A percentile compares a stretch with the other conserved stretches of the same genome.
Evolutionary conservation across 2,329 filamentous ascomycete species (phyloP).

Genomic region (Monilinia polystroma): DNA sequence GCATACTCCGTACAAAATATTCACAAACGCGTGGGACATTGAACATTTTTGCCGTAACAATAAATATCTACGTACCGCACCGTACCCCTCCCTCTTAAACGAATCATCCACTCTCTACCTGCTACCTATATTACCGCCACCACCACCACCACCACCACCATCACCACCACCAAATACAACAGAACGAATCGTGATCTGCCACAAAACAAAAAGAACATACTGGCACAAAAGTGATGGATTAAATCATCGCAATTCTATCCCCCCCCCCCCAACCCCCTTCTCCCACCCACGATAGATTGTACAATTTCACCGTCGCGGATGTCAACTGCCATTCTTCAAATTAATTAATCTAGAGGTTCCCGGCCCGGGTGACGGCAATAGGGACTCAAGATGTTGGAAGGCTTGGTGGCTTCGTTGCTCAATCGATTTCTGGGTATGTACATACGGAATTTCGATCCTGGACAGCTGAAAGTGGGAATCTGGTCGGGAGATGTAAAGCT

Average conservation of each 20-base stretch:
- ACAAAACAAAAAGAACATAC: constrained; percentile 5
- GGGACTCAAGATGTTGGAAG: constrained; percentile 81
- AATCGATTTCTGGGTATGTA: constrained; percentile 99
- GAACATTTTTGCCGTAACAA: not conserved
- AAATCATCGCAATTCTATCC: constrained; percentile 13
- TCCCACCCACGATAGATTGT: constrained; percentile 8
- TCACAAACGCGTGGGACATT: not conserved
- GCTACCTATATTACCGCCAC: not conserved
- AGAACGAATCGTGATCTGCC: constrained; percentile 22
- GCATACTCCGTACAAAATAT: not conserved
- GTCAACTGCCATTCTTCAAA: constrained; percentile 25
- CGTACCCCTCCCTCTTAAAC: constrained; percentile 10
- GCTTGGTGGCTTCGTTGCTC: constrained; percentile 91
- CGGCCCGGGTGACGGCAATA: constrained; percentile 71
- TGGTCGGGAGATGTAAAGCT: constrained; percentile 99
- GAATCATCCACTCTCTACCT: not conserved
- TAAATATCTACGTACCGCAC: not conserved
- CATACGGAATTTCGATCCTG: constrained; percentile 98
- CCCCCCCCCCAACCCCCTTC: not conserved
- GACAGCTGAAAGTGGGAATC: constrained; percentile 96
- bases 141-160: not conserved
- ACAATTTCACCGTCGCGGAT: constrained; percentile 28
- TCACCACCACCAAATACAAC: not conserved
- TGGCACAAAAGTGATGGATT: constrained; percentile 27
- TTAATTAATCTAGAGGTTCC: constrained; percentile 42